phyloP scores from a whole-genome alignment of 768 basidiomycete genomes.

The Pulveroboletus sp. region DNA sequence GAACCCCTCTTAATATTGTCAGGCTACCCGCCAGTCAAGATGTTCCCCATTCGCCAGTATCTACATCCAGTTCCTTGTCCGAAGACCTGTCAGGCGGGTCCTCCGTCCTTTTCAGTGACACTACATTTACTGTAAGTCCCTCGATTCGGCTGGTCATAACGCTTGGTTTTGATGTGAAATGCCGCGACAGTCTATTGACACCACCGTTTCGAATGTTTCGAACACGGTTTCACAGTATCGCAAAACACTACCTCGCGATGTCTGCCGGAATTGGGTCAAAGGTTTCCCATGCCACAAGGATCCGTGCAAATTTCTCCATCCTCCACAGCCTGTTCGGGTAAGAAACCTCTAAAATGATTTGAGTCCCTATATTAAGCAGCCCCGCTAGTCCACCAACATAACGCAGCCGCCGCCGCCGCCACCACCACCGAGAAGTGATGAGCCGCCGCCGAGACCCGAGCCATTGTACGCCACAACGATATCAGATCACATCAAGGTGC shows the following conservation, averaged over 20 bases:
- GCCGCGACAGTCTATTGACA: slow-evolving; percentile 16
- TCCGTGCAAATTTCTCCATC: slow-evolving; percentile 13
- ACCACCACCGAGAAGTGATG: not conserved
- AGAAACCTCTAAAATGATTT: not conserved
- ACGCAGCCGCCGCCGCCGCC: not conserved
- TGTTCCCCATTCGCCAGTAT: slow-evolving; percentile 12
- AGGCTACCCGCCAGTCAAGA: slow-evolving; percentile 3
- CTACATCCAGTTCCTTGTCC: slow-evolving; percentile 9
- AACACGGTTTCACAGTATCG: not conserved
- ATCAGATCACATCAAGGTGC: slow-evolving; percentile 52
- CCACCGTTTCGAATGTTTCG: slow-evolving; percentile 10
- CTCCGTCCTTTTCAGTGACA: slow-evolving; percentile 11
- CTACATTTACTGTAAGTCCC: slow-evolving; percentile 18
- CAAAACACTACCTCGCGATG: fast-evolving
- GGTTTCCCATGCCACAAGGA: fast-evolving
- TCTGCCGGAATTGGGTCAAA: slow-evolving; percentile 4
- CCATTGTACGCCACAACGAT: slow-evolving; percentile 32
- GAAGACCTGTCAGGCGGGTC: slow-evolving; percentile 16
- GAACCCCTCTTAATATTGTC: not conserved
- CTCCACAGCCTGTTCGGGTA: slow-evolving; percentile 7
- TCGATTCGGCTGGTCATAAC: not conserved
- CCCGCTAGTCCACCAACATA: not conserved
- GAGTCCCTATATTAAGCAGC: not conserved
- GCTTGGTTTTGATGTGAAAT: not conserved
- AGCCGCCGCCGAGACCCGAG: slow-evolving; percentile 12